Conservation (phyloP, 2,329 filamentous ascomycete species). For the Penicillium sp. region DNA sequence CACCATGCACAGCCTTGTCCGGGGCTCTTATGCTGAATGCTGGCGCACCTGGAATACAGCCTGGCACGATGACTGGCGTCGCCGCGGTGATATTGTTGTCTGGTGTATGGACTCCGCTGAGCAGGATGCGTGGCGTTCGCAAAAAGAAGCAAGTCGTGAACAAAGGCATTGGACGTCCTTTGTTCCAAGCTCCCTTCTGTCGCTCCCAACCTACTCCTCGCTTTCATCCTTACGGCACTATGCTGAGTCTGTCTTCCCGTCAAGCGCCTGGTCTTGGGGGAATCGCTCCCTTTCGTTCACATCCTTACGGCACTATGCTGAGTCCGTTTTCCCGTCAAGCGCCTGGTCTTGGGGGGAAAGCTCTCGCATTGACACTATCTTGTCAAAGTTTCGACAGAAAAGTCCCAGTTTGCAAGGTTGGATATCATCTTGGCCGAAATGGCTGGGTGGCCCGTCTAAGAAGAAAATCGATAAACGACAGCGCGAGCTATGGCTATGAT, state of each 20-base stretch:
- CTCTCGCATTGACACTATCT: slow-evolving; percentile 6
- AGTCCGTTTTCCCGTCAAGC: slow-evolving; percentile 12
- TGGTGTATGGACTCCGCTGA: slow-evolving; percentile 51
- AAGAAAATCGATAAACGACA: slow-evolving; percentile 8
- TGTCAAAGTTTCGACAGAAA: slow-evolving; percentile 1
- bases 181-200: slow-evolving; percentile 1
- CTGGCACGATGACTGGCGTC: slow-evolving; percentile 62
- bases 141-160: slow-evolving; percentile 20
- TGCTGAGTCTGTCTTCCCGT: slow-evolving; percentile 9
- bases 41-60: slow-evolving; percentile 61
- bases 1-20: slow-evolving; percentile 46
- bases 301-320: slow-evolving; percentile 15
- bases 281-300: too few relatives aligned
- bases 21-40: slow-evolving; percentile 56
- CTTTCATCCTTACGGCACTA: slow-evolving; percentile 16
- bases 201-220: slow-evolving; percentile 1
- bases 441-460: slow-evolving; percentile 1
- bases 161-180: slow-evolving; percentile 17
- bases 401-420: slow-evolving; percentile 5
- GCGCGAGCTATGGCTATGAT: slow-evolving; percentile 22
- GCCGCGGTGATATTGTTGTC: slow-evolving; percentile 62
- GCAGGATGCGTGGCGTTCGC: slow-evolving; percentile 37
- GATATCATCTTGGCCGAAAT: slow-evolving; percentile 12
- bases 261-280: slow-evolving; percentile 19
- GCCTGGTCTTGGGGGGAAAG: slow-evolving; percentile 17